Evolutionary conservation across 228 moss, liverwort and hornwort species (phyloP), one percentile per base, ranked within the genome.

Genomic region (Sphagnum fallax): DNA sequence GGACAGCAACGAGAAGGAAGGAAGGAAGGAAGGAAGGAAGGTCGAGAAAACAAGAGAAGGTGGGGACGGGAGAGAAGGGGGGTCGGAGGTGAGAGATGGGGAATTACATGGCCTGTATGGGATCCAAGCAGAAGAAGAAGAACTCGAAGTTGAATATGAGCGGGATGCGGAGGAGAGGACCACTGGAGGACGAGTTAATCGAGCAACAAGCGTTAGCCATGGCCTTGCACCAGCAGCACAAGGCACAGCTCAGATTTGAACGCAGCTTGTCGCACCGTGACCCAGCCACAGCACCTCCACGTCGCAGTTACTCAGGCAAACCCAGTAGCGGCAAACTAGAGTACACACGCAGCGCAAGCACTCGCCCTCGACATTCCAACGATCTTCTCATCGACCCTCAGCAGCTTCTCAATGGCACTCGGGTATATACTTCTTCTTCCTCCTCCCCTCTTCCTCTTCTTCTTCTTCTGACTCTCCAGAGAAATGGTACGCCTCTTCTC

Each of bases 191-290:
- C 13, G 88, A 84, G 65, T 62, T 92, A 77, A 87, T 92, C 65
- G 88, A 95, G 80, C 88, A 95, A 76, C 91, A 95, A 70, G 90
- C 92, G 14, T 61, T 96, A 74, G 91, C 93, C 10, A 64, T 91
- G 74, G 93, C 91, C 69, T 70, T 92, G 75, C 93, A 92, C 80
- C 91, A 96, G 89, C 96, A 96, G 79, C 93, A 96, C 70, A 89
- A 89, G 77, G 91, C 91, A 51, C 93, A 96, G 89, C 62, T 89
- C 71, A 70, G 96, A 68, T 80, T 96, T 32, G 93, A 92, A 69
- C 91, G 96, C 5, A 88, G 88, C 70, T 73, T 93, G 89, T 89
- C 93, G n/a, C 81, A 93, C 64, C 91, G 91, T 5, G 83, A 83
- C 52, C 67, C 85, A 6, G 79, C 74, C 0, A 32, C 32, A 32